Conservation (phyloP, 148 eudicot species). For the Chenopodium formosanum region DNA sequence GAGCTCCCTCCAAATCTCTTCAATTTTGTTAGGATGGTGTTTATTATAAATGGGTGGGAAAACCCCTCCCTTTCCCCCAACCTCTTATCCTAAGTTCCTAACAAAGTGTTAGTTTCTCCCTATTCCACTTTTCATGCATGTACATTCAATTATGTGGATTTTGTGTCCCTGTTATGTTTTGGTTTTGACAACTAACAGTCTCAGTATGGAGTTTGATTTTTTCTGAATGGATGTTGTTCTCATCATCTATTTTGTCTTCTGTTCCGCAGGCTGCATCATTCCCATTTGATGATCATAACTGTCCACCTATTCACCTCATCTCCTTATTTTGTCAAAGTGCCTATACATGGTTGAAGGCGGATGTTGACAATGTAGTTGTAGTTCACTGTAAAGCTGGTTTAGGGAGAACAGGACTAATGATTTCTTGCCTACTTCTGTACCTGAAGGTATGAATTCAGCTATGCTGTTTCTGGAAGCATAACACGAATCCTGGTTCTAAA, state of each 20-base stretch:
- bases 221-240: background rate
- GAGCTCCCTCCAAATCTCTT: too few species aligned
- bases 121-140: slow-evolving; percentile 10
- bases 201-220: background rate
- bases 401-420: slow-evolving; percentile 97
- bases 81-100: too few species aligned
- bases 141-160: background rate
- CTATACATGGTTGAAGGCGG: slow-evolving; percentile 84
- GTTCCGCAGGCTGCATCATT: slow-evolving; percentile 77
- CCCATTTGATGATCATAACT: slow-evolving; percentile 97
- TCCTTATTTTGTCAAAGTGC: slow-evolving; percentile 86
- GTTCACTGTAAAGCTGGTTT: slow-evolving; percentile 97
- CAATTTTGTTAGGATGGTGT: too few species aligned
- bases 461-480: slow-evolving; percentile 13
- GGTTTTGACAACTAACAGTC: background rate
- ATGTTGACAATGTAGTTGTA: slow-evolving; percentile 82
- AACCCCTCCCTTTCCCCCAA: too few species aligned
- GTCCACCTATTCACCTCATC: slow-evolving; percentile 86
- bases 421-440: slow-evolving; percentile 80
- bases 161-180: slow-evolving; percentile 1
- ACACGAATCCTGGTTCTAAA: slow-evolving; percentile 11
- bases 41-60: too few species aligned
- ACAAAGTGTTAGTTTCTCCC: background rate
- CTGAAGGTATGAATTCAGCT: slow-evolving; percentile 54
- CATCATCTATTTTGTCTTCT: slow-evolving; percentile 12